Conservation (phyloP, 345 rosid species). For the Eucalyptus cloeziana region DNA sequence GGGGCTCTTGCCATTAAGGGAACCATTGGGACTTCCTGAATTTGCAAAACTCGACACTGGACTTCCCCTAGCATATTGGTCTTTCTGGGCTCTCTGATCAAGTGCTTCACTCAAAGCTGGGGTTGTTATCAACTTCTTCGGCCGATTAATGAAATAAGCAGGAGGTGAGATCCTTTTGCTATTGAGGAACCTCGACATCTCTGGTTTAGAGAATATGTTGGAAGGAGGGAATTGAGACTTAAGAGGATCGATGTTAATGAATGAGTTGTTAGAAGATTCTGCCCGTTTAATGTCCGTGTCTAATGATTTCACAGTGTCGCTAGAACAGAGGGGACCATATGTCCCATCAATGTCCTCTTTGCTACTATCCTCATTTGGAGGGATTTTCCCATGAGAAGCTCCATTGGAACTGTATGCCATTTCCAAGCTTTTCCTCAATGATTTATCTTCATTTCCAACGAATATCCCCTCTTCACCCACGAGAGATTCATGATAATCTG, state of each 20-base stretch:
- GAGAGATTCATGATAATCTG: constrained; percentile 1
- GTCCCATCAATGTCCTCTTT: constrained; percentile 9
- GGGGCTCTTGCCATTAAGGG: neutral
- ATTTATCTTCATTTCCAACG: constrained; percentile 17
- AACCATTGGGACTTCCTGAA: constrained; percentile 23
- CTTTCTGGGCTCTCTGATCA: constrained; percentile 1
- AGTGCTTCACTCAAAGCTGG: constrained; percentile 18
- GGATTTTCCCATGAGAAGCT: constrained; percentile 7
- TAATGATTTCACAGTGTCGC: constrained; percentile 7
- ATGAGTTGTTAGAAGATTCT: constrained; percentile 11
- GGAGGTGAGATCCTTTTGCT: constrained; percentile 46
- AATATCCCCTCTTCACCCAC: constrained; percentile 8
- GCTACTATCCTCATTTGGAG: constrained; percentile 3
- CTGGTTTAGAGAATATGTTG: constrained; percentile 70
- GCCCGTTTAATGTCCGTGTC: constrained; percentile 8
- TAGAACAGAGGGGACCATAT: constrained; percentile 7
- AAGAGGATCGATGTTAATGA: constrained; percentile 52
- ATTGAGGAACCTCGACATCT: constrained; percentile 64
- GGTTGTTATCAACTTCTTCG: constrained; percentile 17
- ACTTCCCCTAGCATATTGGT: neutral
- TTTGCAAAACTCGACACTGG: neutral
- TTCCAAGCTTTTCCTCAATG: constrained; percentile 11
- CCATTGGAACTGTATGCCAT: constrained; percentile 13
- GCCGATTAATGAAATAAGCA: constrained; percentile 25
- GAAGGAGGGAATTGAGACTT: constrained; percentile 77